phyloP scores from a whole-genome alignment of 2,329 filamentous ascomycete species.

The Epichloe hybrida region DNA sequence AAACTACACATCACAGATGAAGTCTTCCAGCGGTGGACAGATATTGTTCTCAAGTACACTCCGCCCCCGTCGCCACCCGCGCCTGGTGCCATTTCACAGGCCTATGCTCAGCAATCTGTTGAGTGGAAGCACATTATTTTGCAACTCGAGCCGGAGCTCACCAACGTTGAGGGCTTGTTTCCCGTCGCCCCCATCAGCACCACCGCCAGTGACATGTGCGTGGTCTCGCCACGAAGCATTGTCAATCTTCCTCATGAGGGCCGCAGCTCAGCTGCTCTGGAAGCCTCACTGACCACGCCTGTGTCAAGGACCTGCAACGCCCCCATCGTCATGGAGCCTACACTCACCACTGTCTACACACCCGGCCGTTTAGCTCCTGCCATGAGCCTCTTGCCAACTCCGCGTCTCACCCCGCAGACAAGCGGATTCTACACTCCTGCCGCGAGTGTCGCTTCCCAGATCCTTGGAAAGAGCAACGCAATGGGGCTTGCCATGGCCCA shows the following conservation, averaged over 20 bases:
- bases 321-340: constrained; percentile 40
- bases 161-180: constrained; percentile 43
- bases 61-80: constrained; percentile 52
- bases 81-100: constrained; percentile 31
- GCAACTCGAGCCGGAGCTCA: constrained; percentile 40
- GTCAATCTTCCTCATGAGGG: constrained; percentile 29
- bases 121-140: constrained; percentile 48
- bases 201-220: constrained; percentile 22
- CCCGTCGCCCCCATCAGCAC: constrained; percentile 18
- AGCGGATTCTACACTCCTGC: constrained; percentile 47
- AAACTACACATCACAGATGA: constrained; percentile 85
- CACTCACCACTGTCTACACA: constrained; percentile 28
- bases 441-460: constrained; percentile 37
- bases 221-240: constrained; percentile 28
- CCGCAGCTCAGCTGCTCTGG: constrained; percentile 19
- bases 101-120: constrained; percentile 31
- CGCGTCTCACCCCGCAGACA: constrained; percentile 42
- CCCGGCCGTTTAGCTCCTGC: constrained; percentile 36
- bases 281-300: constrained; percentile 25
- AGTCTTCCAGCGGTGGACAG: constrained; percentile 84
- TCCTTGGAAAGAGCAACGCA: constrained; percentile 36
- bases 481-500: constrained; percentile 50
- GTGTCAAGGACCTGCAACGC: constrained; percentile 28
- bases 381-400: constrained; percentile 43
- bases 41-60: constrained; percentile 77